Conservation (phyloP, 192 early-diverging fungal genomes). For the Entomortierella parvispora region DNA sequence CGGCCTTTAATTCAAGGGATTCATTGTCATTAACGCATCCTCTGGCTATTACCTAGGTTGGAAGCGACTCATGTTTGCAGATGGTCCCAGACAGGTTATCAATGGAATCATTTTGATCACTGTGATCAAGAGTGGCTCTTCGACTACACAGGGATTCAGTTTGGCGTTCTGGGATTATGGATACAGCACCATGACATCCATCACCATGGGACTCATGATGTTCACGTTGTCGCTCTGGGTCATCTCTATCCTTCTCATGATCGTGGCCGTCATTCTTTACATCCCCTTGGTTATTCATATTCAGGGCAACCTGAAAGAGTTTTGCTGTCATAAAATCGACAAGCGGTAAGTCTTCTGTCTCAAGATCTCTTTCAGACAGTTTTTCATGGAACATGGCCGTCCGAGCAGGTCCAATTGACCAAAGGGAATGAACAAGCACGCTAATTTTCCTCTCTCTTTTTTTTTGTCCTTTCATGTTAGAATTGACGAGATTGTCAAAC, state of each 20-base stretch:
- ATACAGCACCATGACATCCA: neutral
- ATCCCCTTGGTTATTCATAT: conserved; percentile 82
- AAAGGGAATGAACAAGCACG: conserved; percentile 75
- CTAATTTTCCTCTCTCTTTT: conserved; percentile 6
- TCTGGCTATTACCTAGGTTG: conserved; percentile 63
- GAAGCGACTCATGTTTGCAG: conserved; percentile 86
- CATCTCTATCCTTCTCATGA: conserved; percentile 63
- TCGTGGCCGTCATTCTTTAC: conserved; percentile 75
- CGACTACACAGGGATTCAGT: neutral
- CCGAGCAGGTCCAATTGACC: conserved; percentile 61
- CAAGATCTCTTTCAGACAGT: conserved; percentile 63
- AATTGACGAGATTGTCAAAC: conserved; percentile 67
- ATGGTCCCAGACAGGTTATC: conserved; percentile 83
- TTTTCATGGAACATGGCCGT: too few relatives aligned
- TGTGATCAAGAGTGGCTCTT: conserved; percentile 12
- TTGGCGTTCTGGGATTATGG: conserved; percentile 3
- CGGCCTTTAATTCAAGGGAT: neutral
- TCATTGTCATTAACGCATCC: neutral
- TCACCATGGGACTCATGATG: conserved; percentile 54
- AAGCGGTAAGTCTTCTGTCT: conserved; percentile 71
- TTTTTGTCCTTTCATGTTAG: conserved; percentile 3
- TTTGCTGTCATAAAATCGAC: conserved; percentile 89
- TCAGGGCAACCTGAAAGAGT: conserved; percentile 89
- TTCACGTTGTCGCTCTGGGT: conserved; percentile 78
- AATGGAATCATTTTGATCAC: conserved; percentile 61